Percentiles rank a stretch among this genome's conserved stretches.
Evolutionary conservation across 371 early-diverging fungal species (phyloP).

Genomic region (Lichtheimia hyalospora): DNA sequence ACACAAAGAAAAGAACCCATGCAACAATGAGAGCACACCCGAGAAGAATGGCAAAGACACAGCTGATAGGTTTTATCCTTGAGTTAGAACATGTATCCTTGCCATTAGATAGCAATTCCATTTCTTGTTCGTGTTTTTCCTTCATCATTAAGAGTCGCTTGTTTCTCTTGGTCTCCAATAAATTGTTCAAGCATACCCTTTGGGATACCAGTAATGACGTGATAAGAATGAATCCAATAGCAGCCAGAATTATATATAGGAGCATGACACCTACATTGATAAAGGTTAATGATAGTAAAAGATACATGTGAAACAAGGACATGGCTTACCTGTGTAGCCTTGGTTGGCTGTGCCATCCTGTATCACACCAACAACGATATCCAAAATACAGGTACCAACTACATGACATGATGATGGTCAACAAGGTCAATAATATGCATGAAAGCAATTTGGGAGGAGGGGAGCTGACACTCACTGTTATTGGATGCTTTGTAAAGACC

Average conservation of each 20-base stretch:
- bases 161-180: conserved; percentile 26
- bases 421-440: no score
- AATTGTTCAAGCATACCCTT: conserved; percentile 25
- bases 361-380: conserved; percentile 49
- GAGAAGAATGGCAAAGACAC: conserved; percentile 11
- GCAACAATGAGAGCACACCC: conserved; percentile 10
- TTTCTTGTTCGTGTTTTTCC: conserved; percentile 35
- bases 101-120: conserved; percentile 30
- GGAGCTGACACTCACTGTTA: conserved; percentile 15
- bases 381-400: conserved; percentile 49
- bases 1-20: conserved; percentile 24
- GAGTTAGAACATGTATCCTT: conserved; percentile 31
- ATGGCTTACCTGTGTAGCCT: conserved; percentile 24
- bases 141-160: conserved; percentile 39
- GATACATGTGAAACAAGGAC: neutral
- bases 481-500: conserved; percentile 50
- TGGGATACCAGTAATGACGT: conserved; percentile 25
- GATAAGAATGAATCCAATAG: conserved; percentile 37
- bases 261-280: conserved; percentile 31
- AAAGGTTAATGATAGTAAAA: neutral
- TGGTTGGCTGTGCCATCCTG: conserved; percentile 46
- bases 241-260: conserved; percentile 34
- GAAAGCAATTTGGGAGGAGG: no score
- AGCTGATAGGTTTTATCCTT: conserved; percentile 12
- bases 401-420: neutral